These are phyloP conservation scores for Lactarius indigo DNA, from an alignment of 768 basidiomycete species.

Conservation along the genomic window DNA sequence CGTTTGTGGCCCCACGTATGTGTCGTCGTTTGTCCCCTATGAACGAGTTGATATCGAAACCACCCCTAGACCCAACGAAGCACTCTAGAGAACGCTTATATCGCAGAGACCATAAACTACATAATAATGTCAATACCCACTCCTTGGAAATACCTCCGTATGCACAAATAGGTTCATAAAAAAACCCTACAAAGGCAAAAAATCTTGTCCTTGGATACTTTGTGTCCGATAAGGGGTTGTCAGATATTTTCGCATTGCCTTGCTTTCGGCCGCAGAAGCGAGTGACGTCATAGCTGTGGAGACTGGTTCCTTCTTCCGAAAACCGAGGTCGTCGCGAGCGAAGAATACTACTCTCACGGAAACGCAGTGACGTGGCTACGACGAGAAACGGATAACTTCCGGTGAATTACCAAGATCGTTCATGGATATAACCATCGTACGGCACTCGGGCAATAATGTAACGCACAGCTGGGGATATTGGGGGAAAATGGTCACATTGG, in stretches of 20 bases:
- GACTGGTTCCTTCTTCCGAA: neutral
- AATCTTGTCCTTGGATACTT: neutral
- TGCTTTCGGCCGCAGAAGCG: neutral
- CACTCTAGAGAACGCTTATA: neutral
- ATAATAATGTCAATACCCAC: neutral
- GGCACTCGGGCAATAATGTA: neutral
- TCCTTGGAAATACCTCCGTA: neutral
- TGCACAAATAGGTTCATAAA: too few species aligned
- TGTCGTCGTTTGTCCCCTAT: neutral
- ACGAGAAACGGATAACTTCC: neutral
- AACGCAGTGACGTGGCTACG: constrained; percentile 10
- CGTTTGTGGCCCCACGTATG: neutral
- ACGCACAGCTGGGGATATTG: constrained; percentile 1
- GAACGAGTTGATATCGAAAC: neutral
- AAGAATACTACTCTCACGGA: neutral
- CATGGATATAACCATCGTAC: neutral
- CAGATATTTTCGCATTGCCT: neutral
- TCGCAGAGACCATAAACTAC: neutral
- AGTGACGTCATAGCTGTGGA: neutral
- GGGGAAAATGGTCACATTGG: neutral
- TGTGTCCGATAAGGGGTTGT: neutral
- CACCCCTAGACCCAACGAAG: neutral
- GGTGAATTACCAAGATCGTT: neutral
- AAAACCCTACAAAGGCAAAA: too few species aligned
- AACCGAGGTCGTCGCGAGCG: neutral